Evolutionary conservation across 148 eudicot species (phyloP).

Genomic region (Dianthus caryophyllus): DNA sequence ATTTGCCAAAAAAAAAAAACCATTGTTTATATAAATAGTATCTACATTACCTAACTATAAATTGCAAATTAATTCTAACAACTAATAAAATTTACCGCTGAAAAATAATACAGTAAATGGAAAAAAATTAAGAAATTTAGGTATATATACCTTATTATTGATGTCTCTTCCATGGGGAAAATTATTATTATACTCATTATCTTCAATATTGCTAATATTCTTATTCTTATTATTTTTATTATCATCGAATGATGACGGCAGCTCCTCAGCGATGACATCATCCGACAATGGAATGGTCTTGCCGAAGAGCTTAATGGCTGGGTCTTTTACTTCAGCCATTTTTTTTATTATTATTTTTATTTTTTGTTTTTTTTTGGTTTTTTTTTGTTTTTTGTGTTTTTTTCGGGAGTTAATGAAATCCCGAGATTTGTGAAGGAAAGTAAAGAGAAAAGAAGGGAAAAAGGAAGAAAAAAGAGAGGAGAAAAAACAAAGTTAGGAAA

Average conservation of each 20-base stretch:
- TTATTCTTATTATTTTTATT: not conserved
- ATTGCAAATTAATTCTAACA: too few relatives aligned
- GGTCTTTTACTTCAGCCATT: conserved; percentile 42
- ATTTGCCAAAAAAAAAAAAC: not conserved
- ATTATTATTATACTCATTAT: not conserved
- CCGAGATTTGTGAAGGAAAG: conserved; percentile 4
- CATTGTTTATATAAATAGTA: too few relatives aligned
- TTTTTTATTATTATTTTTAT: not conserved
- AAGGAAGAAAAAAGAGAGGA: not conserved
- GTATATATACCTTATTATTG: not conserved
- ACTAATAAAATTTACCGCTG: too few relatives aligned
- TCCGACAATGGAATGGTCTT: conserved; percentile 41
- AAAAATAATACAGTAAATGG: too few relatives aligned
- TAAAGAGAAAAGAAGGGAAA: not conserved
- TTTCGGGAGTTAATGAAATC: not conserved
- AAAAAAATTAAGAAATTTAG: too few relatives aligned
- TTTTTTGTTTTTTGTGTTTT: too few relatives aligned
- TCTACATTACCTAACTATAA: too few relatives aligned
- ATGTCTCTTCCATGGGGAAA: not conserved
- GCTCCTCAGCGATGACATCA: not conserved
- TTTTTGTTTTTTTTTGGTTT: not conserved
- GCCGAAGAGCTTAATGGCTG: conserved; percentile 54
- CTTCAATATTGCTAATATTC: not conserved
- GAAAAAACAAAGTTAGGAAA: not conserved
- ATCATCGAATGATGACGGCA: not conserved